These are phyloP conservation scores for Maudiozyma barnettii DNA, from an alignment of 805 yeast species.

Conservation along the genomic window DNA sequence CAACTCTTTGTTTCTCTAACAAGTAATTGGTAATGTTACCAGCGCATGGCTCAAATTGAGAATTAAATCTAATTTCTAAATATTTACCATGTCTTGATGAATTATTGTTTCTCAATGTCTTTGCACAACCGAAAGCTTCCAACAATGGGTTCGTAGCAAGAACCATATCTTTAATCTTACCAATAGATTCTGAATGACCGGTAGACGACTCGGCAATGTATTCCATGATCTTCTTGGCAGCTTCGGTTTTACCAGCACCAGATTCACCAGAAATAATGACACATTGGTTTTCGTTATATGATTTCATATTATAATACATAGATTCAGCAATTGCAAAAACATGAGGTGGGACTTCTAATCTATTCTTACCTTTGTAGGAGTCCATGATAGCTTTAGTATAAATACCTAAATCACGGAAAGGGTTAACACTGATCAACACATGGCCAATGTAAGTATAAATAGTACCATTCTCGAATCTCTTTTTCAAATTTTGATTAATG, in stretches of 20 bases:
- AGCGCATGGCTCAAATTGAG: conserved; percentile 77
- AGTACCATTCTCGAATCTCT: conserved; percentile 79
- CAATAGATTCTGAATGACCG: conserved; percentile 56
- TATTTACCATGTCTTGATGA: conserved; percentile 97
- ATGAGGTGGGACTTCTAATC: conserved; percentile 96
- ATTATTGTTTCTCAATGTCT: conserved; percentile 93
- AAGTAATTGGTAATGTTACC: conserved; percentile 94
- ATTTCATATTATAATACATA: conserved; percentile 90
- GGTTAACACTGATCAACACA: conserved; percentile 91
- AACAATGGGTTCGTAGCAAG: conserved; percentile 95
- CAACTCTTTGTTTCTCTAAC: conserved; percentile 92
- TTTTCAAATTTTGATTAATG: conserved; percentile 82
- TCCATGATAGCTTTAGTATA: conserved; percentile 72
- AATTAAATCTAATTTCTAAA: conserved; percentile 79
- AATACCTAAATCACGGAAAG: conserved; percentile 92
- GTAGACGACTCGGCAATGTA: conserved; percentile 76
- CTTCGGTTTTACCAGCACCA: conserved; percentile 97
- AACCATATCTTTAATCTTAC: conserved; percentile 91
- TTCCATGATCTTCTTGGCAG: conserved; percentile 96
- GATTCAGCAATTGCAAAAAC: conserved; percentile 96
- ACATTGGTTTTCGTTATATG: conserved; percentile 91
- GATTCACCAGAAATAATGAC: conserved; percentile 96
- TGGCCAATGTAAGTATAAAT: conserved; percentile 92
- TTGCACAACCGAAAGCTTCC: conserved; percentile 98
- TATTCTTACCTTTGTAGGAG: conserved; percentile 79